A percentile compares a stretch with the other conserved stretches of the same genome.
Conservation (phyloP, 495 filamentous ascomycete species). For the Neurospora sp. region DNA sequence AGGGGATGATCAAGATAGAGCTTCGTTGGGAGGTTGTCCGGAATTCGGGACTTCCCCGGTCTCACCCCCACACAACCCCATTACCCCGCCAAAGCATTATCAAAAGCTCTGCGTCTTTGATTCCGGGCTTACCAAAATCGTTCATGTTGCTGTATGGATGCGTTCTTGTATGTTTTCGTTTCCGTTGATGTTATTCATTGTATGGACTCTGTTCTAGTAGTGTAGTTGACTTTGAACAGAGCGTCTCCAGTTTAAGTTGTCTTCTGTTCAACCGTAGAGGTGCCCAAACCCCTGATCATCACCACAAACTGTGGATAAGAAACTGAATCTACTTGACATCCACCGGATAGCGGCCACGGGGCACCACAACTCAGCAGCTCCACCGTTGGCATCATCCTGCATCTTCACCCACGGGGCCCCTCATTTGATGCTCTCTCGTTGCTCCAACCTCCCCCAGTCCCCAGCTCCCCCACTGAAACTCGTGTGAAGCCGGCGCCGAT, state of each 20-base stretch:
- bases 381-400: not conserved
- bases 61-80: not conserved
- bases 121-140: not conserved
- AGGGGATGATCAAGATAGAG: too few species aligned
- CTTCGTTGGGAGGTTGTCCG: too few species aligned
- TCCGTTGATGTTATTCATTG: too few species aligned
- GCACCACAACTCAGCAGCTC: not conserved
- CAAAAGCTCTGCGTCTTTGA: too few species aligned
- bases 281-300: not conserved
- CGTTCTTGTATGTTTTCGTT: too few species aligned
- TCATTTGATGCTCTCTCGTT: not conserved
- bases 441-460: not conserved
- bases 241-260: not conserved
- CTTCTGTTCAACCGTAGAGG: not conserved
- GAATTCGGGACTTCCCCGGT: not conserved
- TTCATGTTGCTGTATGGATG: not conserved
- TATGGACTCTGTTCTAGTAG: too few species aligned
- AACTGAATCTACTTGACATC: not conserved
- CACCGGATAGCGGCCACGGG: not conserved
- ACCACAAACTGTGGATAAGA: not conserved
- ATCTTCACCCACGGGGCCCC: not conserved
- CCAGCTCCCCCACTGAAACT: not conserved
- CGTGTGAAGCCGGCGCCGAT: not conserved
- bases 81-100: not conserved
- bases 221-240: too few species aligned